Evolutionary conservation across 2,329 filamentous ascomycete genomes (phyloP).

Genomic region (Coleophoma crateriformis): DNA sequence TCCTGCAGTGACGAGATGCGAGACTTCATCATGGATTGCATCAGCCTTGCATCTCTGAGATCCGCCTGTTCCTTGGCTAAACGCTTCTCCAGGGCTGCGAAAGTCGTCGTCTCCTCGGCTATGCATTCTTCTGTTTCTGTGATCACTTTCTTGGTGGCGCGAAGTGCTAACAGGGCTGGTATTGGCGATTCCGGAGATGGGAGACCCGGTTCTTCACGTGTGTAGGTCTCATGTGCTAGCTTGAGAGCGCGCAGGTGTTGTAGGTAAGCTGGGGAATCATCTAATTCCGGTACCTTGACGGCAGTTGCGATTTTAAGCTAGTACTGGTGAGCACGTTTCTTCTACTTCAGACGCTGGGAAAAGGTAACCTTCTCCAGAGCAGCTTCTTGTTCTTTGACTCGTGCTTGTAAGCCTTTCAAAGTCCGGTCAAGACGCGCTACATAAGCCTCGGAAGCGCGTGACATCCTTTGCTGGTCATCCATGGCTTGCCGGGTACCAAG

Average conservation of each 20-base stretch:
- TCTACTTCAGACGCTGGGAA: background rate
- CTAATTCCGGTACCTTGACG: slow-evolving; percentile 19
- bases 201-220: slow-evolving; percentile 56
- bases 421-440: slow-evolving; percentile 59
- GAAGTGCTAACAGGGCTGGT: slow-evolving; percentile 66
- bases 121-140: slow-evolving; percentile 59
- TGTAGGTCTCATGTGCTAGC: slow-evolving; percentile 59
- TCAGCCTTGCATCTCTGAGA: slow-evolving; percentile 48
- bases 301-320: slow-evolving; percentile 7
- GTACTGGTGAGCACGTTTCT: no score
- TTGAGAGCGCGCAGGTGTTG: slow-evolving; percentile 49
- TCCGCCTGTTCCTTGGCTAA: slow-evolving; percentile 46
- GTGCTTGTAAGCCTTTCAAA: slow-evolving; percentile 57
- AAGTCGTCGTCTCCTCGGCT: slow-evolving; percentile 33
- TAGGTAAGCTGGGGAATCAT: slow-evolving; percentile 29
- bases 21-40: slow-evolving; percentile 45
- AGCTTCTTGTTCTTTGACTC: slow-evolving; percentile 48
- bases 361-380: slow-evolving; percentile 40
- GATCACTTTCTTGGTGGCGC: slow-evolving; percentile 59
- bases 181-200: slow-evolving; percentile 63
- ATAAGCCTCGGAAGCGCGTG: slow-evolving; percentile 35
- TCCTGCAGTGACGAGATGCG: slow-evolving; percentile 55
- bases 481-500: background rate
- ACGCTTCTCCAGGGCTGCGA: slow-evolving; percentile 37
- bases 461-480: slow-evolving; percentile 7